phyloP scores from a whole-genome alignment of 192 early-diverging fungal species.

The Funneliformis geosporum region DNA sequence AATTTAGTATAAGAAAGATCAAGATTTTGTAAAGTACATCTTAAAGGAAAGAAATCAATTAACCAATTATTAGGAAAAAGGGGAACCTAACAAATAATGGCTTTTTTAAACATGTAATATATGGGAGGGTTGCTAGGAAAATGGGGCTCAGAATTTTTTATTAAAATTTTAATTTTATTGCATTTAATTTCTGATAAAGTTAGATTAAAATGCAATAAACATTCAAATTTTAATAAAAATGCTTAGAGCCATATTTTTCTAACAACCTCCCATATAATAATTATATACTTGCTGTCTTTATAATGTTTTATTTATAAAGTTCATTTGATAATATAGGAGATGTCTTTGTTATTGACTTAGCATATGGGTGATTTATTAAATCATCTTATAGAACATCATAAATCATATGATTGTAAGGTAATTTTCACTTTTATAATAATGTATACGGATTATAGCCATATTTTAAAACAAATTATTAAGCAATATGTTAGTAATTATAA shows the following conservation, averaged over 20 bases:
- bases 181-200: too few relatives aligned
- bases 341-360: constrained; percentile 21
- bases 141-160: too few relatives aligned
- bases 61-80: constrained; percentile 24
- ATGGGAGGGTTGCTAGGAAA: too few relatives aligned
- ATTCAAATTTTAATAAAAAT: too few relatives aligned
- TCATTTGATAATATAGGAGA: constrained; percentile 16
- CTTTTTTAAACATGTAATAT: constrained; percentile 21
- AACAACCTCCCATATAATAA: too few relatives aligned
- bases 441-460: constrained; percentile 21
- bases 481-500: constrained; percentile 27
- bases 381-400: too few relatives aligned
- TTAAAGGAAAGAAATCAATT: constrained; percentile 27
- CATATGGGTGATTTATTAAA: too few relatives aligned
- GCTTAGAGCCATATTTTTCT: too few relatives aligned
- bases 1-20: neutral
- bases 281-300: constrained; percentile 14
- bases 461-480: constrained; percentile 27
- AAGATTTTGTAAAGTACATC: constrained; percentile 29
- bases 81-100: constrained; percentile 14
- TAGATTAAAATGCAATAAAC: too few relatives aligned
- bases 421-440: too few relatives aligned
- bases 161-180: too few relatives aligned
- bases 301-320: constrained; percentile 18
- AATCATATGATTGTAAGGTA: too few relatives aligned